Evolutionary conservation across 2,329 filamentous ascomycete genomes (phyloP).

Genomic region (Cladophialophora carrionii): DNA sequence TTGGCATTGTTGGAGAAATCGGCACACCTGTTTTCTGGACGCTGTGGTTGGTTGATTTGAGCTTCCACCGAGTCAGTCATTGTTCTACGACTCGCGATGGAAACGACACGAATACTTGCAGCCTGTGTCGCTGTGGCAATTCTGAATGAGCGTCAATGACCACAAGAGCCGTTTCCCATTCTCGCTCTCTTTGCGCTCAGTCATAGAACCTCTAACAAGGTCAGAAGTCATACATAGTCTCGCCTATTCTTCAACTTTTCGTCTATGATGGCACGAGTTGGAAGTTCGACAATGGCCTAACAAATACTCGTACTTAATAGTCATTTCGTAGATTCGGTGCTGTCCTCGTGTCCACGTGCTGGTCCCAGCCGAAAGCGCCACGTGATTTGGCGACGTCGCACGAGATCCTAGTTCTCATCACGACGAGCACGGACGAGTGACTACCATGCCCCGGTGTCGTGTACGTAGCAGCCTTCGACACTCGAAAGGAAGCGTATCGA

Average conservation of each 20-base stretch:
- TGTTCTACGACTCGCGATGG: not conserved
- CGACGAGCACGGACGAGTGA: too few species aligned
- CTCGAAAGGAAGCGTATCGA: not conserved
- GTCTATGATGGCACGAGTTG: too few species aligned
- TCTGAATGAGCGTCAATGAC: not conserved
- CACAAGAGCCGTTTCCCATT: not conserved
- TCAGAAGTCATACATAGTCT: too few species aligned
- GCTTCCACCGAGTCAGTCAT: not conserved
- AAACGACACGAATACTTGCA: constrained; percentile 4
- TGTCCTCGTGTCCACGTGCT: too few species aligned
- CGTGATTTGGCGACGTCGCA: not conserved
- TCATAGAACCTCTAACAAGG: too few species aligned
- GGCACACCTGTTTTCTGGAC: not conserved
- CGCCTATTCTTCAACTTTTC: too few species aligned
- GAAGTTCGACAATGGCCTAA: too few species aligned
- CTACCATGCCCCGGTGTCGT: too few species aligned
- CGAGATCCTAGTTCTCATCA: not conserved
- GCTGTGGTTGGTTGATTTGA: not conserved
- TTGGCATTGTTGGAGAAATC: not conserved
- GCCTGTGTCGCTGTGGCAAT: not conserved
- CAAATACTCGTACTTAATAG: too few species aligned
- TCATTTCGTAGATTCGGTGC: too few species aligned
- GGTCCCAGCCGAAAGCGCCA: not conserved
- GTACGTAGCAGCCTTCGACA: not conserved
- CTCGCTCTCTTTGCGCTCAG: too few species aligned